Percentiles rank a stretch among this genome's conserved stretches.
Evolutionary conservation across 768 basidiomycete genomes (phyloP).

Genomic region (Phaeolepiota aurea): DNA sequence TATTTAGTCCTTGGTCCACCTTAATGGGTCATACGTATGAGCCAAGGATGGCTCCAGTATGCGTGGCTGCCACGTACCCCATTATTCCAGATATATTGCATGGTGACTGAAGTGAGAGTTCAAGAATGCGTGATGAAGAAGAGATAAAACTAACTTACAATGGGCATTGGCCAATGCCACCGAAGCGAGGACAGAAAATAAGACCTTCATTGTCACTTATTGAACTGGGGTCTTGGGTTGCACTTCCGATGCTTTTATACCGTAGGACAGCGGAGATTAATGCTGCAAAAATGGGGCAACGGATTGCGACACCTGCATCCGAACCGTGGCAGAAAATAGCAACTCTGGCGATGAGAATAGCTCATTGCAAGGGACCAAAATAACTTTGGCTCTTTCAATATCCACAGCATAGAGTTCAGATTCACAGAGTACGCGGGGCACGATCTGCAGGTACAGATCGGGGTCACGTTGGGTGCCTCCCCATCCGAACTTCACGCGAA

Average conservation of each 20-base stretch:
- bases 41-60: neutral
- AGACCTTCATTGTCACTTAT: slow-evolving; percentile 25
- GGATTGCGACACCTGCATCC: no score
- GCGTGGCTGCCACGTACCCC: slow-evolving; percentile 21
- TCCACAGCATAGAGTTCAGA: no score
- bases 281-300: no score
- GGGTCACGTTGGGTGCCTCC: slow-evolving; percentile 2
- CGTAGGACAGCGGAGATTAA: no score
- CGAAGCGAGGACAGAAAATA: slow-evolving; percentile 23
- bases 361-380: no score
- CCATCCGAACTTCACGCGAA: slow-evolving; percentile 9
- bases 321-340: no score
- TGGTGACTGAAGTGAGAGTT: slow-evolving; percentile 23
- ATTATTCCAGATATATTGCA: slow-evolving; percentile 45
- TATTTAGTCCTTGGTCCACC: slow-evolving; percentile 39
- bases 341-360: no score
- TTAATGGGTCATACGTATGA: slow-evolving; percentile 7
- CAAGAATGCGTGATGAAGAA: neutral
- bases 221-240: slow-evolving; percentile 1
- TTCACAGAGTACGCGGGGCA: no score
- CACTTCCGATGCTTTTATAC: slow-evolving; percentile 4
- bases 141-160: slow-evolving; percentile 16
- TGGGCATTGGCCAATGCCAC: slow-evolving; percentile 32
- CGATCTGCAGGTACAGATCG: no score
- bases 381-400: no score